These are phyloP conservation scores for Leccinum subgranulosum DNA, from an alignment of 768 basidiomycete genomes.

Conservation along the genomic window DNA sequence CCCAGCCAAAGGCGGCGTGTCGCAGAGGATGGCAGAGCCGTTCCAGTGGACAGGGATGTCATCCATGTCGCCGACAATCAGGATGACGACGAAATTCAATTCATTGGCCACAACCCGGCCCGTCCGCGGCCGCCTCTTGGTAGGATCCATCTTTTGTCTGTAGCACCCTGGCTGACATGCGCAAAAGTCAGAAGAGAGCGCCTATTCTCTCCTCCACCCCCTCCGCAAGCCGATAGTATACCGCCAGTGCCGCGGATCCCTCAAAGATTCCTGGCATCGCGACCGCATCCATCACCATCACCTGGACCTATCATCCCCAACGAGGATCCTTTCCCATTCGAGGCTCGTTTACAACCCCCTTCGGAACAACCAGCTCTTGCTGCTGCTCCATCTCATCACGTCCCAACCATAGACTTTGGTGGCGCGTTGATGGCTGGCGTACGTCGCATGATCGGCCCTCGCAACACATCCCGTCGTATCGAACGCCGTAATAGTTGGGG, in stretches of 20 bases:
- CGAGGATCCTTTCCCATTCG: constrained; percentile 51
- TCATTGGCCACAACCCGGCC: constrained; percentile 23
- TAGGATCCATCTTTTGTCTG: constrained; percentile 4
- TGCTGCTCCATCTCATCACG: constrained; percentile 51
- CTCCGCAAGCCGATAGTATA: constrained; percentile 33
- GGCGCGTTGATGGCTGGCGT: constrained; percentile 54
- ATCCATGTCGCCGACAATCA: constrained; percentile 41
- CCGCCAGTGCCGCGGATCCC: constrained; percentile 60
- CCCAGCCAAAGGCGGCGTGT: constrained; percentile 26
- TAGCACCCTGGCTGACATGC: not conserved
- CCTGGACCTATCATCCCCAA: constrained; percentile 49
- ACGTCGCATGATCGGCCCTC: constrained; percentile 25
- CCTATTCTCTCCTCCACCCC: constrained; percentile 50
- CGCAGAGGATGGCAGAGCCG: constrained; percentile 20
- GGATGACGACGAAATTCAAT: constrained; percentile 34
- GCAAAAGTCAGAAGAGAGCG: constrained; percentile 19
- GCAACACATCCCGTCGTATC: constrained; percentile 5
- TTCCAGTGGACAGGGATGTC: constrained; percentile 20
- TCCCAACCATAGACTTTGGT: constrained; percentile 62
- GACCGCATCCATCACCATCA: constrained; percentile 32
- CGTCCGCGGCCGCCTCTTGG: constrained; percentile 16
- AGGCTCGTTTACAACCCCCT: constrained; percentile 30
- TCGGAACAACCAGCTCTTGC: constrained; percentile 31
- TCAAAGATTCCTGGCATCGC: constrained; percentile 38
- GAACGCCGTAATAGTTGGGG: constrained; percentile 22